Conservation (phyloP, 495 filamentous ascomycete genomes). For the Aspergillus taichungensis region DNA sequence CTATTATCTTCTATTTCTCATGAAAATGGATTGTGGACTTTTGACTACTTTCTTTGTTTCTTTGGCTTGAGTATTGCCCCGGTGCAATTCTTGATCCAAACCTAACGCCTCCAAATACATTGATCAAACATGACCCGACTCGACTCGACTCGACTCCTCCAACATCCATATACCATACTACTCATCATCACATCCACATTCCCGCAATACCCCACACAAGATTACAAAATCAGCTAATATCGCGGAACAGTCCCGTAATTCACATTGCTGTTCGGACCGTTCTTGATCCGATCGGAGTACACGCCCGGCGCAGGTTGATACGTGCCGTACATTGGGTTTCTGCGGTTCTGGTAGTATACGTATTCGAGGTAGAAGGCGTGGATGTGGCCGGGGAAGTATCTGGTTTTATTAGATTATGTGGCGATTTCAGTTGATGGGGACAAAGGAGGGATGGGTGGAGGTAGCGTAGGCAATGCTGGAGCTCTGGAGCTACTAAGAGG, state of each 20-base stretch:
- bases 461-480: background rate
- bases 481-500: background rate
- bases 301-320: constrained; percentile 52
- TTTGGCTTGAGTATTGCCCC: too few relatives aligned
- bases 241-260: constrained; percentile 43
- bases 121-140: too few relatives aligned
- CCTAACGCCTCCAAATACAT: too few relatives aligned
- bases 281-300: constrained; percentile 73
- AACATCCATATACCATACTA: too few relatives aligned
- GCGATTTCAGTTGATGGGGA: too few relatives aligned
- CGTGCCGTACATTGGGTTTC: constrained; percentile 29
- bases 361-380: constrained; percentile 92
- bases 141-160: too few relatives aligned
- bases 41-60: too few relatives aligned
- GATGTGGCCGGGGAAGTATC: constrained; percentile 71
- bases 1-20: too few relatives aligned
- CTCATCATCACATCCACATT: too few relatives aligned
- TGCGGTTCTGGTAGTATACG: constrained; percentile 68
- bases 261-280: constrained; percentile 43
- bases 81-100: too few relatives aligned
- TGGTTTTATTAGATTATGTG: constrained; percentile 18
- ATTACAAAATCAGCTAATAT: constrained; percentile 2
- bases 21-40: too few relatives aligned
- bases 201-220: too few relatives aligned
- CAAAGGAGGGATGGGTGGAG: background rate